These are phyloP conservation scores for Aureobasidium sp. DNA, from an alignment of 2,329 filamentous ascomycete species.

Conservation along the genomic window DNA sequence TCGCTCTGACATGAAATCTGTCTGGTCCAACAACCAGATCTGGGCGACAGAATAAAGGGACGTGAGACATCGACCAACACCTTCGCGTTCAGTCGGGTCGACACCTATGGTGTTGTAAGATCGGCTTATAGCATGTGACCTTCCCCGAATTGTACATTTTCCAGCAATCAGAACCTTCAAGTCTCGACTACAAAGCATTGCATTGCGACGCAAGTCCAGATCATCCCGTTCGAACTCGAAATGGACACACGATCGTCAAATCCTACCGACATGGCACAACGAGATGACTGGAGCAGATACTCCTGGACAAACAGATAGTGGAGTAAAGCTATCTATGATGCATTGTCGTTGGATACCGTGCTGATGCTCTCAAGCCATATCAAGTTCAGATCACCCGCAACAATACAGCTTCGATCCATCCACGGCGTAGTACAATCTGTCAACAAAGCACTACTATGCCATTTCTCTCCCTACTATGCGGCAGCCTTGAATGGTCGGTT, in stretches of 20 bases:
- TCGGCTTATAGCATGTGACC: neutral
- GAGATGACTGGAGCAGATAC: neutral
- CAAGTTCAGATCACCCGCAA: neutral
- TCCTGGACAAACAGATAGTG: neutral
- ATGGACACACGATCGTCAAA: neutral
- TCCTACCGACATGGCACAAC: neutral
- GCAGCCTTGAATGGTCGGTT: neutral
- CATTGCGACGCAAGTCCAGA: neutral
- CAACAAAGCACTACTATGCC: slow-evolving; percentile 8
- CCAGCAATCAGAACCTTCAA: neutral
- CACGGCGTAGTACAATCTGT: neutral
- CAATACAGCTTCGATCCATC: neutral
- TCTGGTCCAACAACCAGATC: neutral
- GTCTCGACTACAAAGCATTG: neutral
- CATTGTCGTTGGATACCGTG: neutral
- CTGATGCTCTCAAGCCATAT: neutral
- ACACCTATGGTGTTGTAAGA: too few relatives aligned
- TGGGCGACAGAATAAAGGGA: neutral
- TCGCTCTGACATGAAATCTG: neutral
- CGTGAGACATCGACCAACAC: neutral
- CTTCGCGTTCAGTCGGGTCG: neutral
- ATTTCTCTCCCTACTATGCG: neutral
- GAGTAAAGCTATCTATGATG: neutral
- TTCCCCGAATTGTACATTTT: neutral
- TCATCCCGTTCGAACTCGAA: neutral